These are phyloP conservation scores for Camelina hispida DNA, from an alignment of 345 rosid species.

Conservation along the genomic window DNA sequence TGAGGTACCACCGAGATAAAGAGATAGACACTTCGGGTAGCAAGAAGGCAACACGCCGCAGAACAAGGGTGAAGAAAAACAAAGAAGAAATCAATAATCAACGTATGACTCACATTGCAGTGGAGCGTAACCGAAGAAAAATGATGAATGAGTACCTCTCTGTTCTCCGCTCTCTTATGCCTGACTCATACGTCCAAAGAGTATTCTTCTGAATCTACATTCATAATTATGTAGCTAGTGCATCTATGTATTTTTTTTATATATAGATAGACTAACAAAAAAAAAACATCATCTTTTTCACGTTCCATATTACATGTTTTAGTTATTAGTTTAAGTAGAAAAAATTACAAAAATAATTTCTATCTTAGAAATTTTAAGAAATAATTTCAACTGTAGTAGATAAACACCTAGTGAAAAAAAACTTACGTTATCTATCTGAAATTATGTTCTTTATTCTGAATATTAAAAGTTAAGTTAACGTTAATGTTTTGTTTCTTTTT, in stretches of 20 bases:
- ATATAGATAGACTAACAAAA: not conserved
- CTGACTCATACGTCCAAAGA: slow-evolving; percentile 83
- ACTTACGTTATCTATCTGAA: not conserved
- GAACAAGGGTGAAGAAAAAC: slow-evolving; percentile 68
- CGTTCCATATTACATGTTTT: not conserved
- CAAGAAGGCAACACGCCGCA: slow-evolving; percentile 60
- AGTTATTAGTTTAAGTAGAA: not conserved
- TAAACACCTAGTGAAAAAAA: not conserved
- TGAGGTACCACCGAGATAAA: slow-evolving; percentile 1
- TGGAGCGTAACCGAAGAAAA: slow-evolving; percentile 92
- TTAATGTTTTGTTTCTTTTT: not conserved
- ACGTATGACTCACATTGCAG: slow-evolving; percentile 98
- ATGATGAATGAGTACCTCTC: slow-evolving; percentile 93
- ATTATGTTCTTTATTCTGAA: not conserved
- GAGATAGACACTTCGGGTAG: not conserved
- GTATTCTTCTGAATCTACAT: slow-evolving; percentile 44
- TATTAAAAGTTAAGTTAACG: not conserved
- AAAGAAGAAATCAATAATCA: slow-evolving; percentile 86
- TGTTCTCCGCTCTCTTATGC: slow-evolving; percentile 82
- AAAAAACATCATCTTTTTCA: not conserved
- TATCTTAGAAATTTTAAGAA: not conserved
- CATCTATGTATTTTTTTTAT: not conserved
- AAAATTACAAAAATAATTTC: not conserved
- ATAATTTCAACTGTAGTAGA: not conserved
- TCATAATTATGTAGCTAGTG: not conserved